Base-by-base conservation (phyloP, 306 rosid genomes). In the Lathyrus aphaca region DNA sequence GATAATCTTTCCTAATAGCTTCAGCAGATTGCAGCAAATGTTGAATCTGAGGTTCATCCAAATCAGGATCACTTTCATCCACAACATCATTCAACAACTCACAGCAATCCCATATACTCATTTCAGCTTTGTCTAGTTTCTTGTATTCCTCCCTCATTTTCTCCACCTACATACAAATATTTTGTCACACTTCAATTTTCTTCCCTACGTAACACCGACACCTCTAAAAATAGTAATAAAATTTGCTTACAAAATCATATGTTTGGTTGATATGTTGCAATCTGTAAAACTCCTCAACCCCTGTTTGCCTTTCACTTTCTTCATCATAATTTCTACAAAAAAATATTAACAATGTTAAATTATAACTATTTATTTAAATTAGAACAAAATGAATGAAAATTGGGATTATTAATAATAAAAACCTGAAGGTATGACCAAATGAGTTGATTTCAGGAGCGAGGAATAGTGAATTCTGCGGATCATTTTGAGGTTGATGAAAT, bases 401-500 rank as follows among this genome's bases (percentile, higher is more conserved):
- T n/a, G 21, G 4, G 14, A 25, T 7, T 3, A 56, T 5, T 35
- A 35, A 35, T 35, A 35, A 5, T 35, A 35, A 30, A 30, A 30
- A 88, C 97, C 97, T 87, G 81, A 92, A 92, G 5, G 85, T 44
- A 7, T 78, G 82, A 40, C 97, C 97, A 77, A 87, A 89, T 10
- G 96, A 30, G 72, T 92, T 92, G 55, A 80, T 87, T 18, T 92
- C 90, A 5, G 83, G 91, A 14, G 82, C 86, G 4, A 23, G 2
- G n/a, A 82, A 56, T 68, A 82, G 50, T 68, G 58, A 81, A 59
- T 68, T 39, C 7, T 77, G 49, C 32, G 80, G 51, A 5, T 32
- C 54, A 0, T 40, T 54, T 19, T 83, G 71, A 45, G 89, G 83
- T 76, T 71, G 23, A 21, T 57, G 77, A 53, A 89, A 87, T 40